A percentile compares a stretch with the other conserved stretches of the same genome.
These are phyloP conservation scores for Leucaena leucocephala DNA, from an alignment of 306 rosid genomes.

Conservation along the genomic window DNA sequence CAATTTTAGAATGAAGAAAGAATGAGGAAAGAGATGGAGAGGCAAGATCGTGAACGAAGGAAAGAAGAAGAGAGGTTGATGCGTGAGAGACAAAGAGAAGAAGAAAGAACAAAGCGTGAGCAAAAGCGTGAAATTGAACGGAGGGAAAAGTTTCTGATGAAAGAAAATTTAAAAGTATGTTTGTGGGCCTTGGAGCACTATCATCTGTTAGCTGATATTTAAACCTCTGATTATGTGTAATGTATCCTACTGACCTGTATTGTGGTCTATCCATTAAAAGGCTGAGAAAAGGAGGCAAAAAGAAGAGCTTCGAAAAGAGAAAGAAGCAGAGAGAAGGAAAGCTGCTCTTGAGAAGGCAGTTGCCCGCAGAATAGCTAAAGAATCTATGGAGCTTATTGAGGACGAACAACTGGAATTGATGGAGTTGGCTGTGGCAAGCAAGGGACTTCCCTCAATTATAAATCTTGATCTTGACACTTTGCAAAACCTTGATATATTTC, in stretches of 20 bases:
- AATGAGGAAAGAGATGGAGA: constrained; percentile 85
- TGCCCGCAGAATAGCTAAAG: constrained; percentile 92
- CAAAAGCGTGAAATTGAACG: constrained; percentile 87
- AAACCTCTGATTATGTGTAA: constrained; percentile 32
- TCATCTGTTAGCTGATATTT: constrained; percentile 28
- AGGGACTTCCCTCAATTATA: constrained; percentile 82
- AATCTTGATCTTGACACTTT: constrained; percentile 84
- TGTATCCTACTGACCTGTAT: constrained; percentile 29
- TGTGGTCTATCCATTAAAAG: constrained; percentile 44
- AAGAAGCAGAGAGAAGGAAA: constrained; percentile 89
- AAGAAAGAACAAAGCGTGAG: constrained; percentile 86
- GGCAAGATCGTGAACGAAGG: constrained; percentile 87
- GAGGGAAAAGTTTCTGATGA: constrained; percentile 85
- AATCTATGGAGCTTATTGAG: constrained; percentile 98
- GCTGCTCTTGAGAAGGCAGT: constrained; percentile 96
- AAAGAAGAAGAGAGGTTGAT: constrained; percentile 95
- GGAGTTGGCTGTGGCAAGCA: constrained; percentile 92
- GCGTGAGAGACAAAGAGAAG: constrained; percentile 92
- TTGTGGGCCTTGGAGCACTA: constrained; percentile 8
- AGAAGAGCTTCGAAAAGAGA: constrained; percentile 92
- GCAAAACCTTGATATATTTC: constrained; percentile 82
- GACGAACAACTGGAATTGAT: constrained; percentile 97
- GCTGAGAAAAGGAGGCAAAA: constrained; percentile 86
- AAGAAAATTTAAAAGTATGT: constrained; percentile 76
- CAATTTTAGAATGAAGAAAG: constrained; percentile 75